A percentile compares a stretch with the other conserved stretches of the same genome.
phyloP scores from a whole-genome alignment of 495 filamentous ascomycete genomes.

The Xylaria longipes region DNA sequence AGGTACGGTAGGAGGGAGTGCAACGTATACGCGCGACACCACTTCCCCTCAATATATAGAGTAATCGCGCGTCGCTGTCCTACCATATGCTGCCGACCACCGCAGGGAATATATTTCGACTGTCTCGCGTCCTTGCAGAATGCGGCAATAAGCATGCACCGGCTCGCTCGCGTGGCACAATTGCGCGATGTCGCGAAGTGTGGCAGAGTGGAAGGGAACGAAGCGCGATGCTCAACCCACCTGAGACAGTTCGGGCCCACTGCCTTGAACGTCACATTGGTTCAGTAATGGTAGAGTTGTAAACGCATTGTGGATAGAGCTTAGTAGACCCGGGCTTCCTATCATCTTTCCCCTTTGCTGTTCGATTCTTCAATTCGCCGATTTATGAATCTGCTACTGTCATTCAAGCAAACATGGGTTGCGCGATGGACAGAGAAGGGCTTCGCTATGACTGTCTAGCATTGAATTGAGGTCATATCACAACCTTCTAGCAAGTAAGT shows the following conservation, averaged over 20 bases:
- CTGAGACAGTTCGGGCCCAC: too few relatives aligned
- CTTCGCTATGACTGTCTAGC: not conserved
- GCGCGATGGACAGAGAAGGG: not conserved
- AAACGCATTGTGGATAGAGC: not conserved
- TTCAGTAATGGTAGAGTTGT: not conserved
- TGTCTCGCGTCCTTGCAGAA: conserved; percentile 28
- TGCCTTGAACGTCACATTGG: not conserved
- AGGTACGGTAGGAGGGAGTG: not conserved
- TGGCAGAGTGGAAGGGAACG: not conserved
- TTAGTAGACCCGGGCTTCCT: not conserved
- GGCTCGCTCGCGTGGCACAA: not conserved
- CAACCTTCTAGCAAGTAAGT: not conserved
- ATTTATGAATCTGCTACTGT: not conserved
- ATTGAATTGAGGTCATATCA: not conserved
- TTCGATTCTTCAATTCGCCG: not conserved
- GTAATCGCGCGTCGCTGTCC: not conserved
- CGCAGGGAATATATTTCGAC: not conserved
- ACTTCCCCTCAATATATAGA: not conserved
- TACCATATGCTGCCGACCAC: not conserved
- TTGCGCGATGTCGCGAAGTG: not conserved
- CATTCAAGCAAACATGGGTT: not conserved
- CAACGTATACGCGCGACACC: not conserved
- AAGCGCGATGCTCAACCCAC: not conserved
- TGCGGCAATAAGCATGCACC: not conserved
- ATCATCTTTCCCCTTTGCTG: not conserved